phyloP scores from a whole-genome alignment of 2,329 filamentous ascomycete genomes.

The Colletotrichum sp. region DNA sequence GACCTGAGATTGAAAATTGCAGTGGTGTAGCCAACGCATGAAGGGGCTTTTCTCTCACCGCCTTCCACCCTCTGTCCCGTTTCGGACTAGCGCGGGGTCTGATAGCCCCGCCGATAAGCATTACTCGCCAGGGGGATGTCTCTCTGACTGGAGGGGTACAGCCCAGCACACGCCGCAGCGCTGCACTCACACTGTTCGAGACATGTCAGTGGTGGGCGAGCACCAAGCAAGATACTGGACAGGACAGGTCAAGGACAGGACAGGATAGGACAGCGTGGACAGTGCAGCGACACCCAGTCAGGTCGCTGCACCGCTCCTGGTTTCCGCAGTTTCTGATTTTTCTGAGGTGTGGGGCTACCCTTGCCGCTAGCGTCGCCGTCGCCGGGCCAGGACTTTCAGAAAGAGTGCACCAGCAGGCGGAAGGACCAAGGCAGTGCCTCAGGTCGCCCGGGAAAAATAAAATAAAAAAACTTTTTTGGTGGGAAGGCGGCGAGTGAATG shows the following conservation, averaged over 20 bases:
- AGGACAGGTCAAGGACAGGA: too few species aligned
- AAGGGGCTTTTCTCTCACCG: constrained; percentile 29
- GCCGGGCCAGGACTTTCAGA: constrained; percentile 6
- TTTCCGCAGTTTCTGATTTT: constrained; percentile 23
- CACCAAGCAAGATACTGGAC: background rate
- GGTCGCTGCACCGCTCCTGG: constrained; percentile 22
- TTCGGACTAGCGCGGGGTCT: constrained; percentile 22
- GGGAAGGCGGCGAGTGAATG: constrained; percentile 6
- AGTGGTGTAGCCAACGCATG: constrained; percentile 22
- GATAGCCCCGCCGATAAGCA: constrained; percentile 31
- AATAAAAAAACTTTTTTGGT: constrained; percentile 27
- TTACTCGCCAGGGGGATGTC: constrained; percentile 18
- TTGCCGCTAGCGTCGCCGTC: constrained; percentile 22
- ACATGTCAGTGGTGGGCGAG: background rate
- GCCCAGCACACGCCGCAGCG: background rate
- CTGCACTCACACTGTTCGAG: background rate
- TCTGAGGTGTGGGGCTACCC: constrained; percentile 13
- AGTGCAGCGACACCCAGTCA: constrained; percentile 4
- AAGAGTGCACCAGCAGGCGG: background rate
- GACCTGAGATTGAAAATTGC: background rate
- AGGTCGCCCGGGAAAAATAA: background rate
- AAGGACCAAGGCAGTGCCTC: background rate
- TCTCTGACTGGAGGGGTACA: background rate
- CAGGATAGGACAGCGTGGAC: background rate
- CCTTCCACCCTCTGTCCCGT: constrained; percentile 23